A percentile compares a stretch with the other conserved stretches of the same genome.
These are phyloP conservation scores for Guillardia theta DNA, from an alignment of 78 protist genomes.

Conservation along the genomic window DNA sequence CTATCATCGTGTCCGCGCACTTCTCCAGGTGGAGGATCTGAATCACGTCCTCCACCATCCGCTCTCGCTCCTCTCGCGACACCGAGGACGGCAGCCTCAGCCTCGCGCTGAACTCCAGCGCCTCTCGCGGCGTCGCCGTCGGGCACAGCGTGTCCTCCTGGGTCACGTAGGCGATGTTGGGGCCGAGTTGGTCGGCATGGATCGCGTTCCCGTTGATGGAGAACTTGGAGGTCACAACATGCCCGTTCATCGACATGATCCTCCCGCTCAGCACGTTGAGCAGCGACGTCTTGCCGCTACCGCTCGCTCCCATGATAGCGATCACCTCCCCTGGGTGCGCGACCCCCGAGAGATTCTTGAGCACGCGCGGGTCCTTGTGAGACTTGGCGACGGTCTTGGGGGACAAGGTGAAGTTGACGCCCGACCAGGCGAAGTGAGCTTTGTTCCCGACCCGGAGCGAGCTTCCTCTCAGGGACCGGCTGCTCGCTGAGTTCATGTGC, in stretches of 20 bases:
- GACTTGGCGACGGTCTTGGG: not conserved
- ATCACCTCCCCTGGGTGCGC: not conserved
- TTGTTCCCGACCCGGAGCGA: not conserved
- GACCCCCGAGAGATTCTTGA: not conserved
- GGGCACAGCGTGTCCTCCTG: not conserved
- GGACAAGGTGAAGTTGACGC: not conserved
- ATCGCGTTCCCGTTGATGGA: not conserved
- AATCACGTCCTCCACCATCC: not conserved
- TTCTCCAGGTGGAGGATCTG: not conserved
- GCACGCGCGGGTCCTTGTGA: not conserved
- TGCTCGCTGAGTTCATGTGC: no score
- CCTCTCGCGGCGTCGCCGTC: slow-evolving; percentile 34
- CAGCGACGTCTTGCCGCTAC: slow-evolving; percentile 28
- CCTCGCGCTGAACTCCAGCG: not conserved
- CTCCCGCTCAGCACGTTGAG: not conserved
- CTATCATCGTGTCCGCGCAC: not conserved
- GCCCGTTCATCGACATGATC: not conserved
- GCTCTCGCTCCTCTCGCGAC: not conserved
- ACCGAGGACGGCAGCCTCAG: not conserved
- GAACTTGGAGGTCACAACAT: not conserved
- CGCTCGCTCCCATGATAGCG: slow-evolving; percentile 13
- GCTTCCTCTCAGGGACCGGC: no score
- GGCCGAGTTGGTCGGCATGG: not conserved
- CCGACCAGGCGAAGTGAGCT: not conserved
- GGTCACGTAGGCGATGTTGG: not conserved